Percentiles rank a stretch among this genome's conserved stretches.
Conservation (phyloP, 1,284 basidiomycete species). For the Moesziomyces parantarcticus region DNA sequence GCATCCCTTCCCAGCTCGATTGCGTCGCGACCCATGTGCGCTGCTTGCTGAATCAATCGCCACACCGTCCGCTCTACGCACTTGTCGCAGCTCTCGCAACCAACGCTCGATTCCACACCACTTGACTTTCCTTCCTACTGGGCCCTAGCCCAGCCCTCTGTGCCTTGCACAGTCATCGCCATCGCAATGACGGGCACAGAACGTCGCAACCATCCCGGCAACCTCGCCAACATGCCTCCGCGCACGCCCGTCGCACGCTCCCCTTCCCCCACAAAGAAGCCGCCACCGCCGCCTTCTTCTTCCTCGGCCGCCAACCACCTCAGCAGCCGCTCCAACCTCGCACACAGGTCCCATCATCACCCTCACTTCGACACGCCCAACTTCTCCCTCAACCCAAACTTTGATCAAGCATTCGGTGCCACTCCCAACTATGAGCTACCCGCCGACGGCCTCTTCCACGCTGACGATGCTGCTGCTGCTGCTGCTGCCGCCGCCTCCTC, state of each 20-base stretch:
- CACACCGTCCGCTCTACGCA: too few species aligned
- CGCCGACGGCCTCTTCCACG: constrained; percentile 33
- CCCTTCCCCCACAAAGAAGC: constrained; percentile 28
- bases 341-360: constrained; percentile 34
- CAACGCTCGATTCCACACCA: not conserved
- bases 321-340: constrained; percentile 18
- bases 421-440: constrained; percentile 52
- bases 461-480: too few species aligned
- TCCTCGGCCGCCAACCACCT: constrained; percentile 10
- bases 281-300: constrained; percentile 5
- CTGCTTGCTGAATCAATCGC: too few species aligned
- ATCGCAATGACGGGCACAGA: constrained; percentile 44
- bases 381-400: constrained; percentile 14
- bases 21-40: too few species aligned
- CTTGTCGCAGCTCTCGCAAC: too few species aligned
- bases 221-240: constrained; percentile 20
- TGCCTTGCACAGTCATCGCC: constrained; percentile 2
- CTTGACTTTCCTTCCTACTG: not conserved
- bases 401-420: constrained; percentile 20
- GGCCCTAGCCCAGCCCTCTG: not conserved
- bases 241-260: constrained; percentile 24
- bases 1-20: too few species aligned
- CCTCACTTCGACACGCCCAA: constrained; percentile 17
- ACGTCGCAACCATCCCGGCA: constrained; percentile 36
- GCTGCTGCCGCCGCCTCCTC: constrained; percentile 7